These are phyloP conservation scores for Fraxinus greggii DNA, from an alignment of 305 asterid genomes.

Conservation along the genomic window DNA sequence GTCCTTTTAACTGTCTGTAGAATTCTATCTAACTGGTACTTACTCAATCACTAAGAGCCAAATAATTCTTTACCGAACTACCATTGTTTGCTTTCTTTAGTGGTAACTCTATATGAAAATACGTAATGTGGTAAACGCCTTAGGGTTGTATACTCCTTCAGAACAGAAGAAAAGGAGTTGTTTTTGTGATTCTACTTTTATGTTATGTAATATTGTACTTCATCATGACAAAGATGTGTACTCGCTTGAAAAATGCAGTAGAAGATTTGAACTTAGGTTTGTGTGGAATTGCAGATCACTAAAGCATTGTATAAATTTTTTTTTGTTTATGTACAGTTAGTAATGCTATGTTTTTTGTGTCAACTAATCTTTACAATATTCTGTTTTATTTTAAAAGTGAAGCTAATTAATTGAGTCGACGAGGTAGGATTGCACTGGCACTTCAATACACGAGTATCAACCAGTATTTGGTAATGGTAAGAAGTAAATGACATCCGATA, in stretches of 20 bases:
- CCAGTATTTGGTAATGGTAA: neutral
- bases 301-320: neutral
- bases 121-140: neutral
- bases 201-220: neutral
- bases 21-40: neutral
- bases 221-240: neutral
- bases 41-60: neutral
- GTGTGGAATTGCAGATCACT: neutral
- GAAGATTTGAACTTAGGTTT: neutral
- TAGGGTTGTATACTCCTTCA: neutral
- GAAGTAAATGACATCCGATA: neutral
- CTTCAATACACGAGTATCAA: neutral
- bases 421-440: neutral
- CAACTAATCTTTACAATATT: neutral
- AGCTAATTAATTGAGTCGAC: neutral
- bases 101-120: neutral
- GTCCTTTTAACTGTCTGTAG: neutral
- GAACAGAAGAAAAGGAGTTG: neutral
- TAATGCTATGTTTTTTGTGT: neutral
- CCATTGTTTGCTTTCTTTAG: neutral
- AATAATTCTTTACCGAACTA: neutral
- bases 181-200: neutral
- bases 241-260: neutral
- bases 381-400: neutral
- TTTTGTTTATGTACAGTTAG: neutral